Evolutionary conservation across 306 rosid genomes (phyloP).

Genomic region (Herpetospermum pedunculosum): DNA sequence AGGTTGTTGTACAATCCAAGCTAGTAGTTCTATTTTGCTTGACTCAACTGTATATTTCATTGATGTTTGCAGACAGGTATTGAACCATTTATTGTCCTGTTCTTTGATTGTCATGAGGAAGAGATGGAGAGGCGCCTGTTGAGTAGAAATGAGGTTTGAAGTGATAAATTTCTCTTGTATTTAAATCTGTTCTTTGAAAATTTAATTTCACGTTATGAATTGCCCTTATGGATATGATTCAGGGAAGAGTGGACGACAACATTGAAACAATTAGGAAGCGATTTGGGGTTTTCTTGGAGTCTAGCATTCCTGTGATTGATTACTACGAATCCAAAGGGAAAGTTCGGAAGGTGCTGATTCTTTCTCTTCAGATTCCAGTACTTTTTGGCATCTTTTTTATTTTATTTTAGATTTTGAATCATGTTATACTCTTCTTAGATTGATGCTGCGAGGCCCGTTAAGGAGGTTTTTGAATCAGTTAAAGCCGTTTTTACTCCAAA

Average conservation of each 20-base stretch:
- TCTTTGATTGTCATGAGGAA: constrained; percentile 73
- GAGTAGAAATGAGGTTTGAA: constrained; percentile 67
- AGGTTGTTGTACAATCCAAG: not conserved
- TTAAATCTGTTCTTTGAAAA: not conserved
- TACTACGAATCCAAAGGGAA: constrained; percentile 64
- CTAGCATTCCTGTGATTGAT: constrained; percentile 76
- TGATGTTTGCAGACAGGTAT: constrained; percentile 62
- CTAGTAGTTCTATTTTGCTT: not conserved
- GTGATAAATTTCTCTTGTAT: constrained; percentile 2
- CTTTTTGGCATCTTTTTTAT: not conserved
- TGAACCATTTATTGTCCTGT: constrained; percentile 75
- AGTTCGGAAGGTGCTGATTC: constrained; percentile 47
- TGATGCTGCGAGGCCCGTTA: constrained; percentile 71
- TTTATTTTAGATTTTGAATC: not conserved
- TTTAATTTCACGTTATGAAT: not conserved
- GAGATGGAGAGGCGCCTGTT: constrained; percentile 94
- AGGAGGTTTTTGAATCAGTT: constrained; percentile 75
- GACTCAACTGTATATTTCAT: not conserved
- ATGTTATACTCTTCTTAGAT: constrained; percentile 31
- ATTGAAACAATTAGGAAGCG: constrained; percentile 93
- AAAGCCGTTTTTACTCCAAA: constrained; percentile 63
- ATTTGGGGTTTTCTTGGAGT: constrained; percentile 79
- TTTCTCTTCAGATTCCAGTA: not conserved
- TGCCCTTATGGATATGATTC: constrained; percentile 15
- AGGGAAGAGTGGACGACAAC: constrained; percentile 97